Conservation (phyloP, 2,329 filamentous ascomycete genomes). For the Botrytis fragariae region DNA sequence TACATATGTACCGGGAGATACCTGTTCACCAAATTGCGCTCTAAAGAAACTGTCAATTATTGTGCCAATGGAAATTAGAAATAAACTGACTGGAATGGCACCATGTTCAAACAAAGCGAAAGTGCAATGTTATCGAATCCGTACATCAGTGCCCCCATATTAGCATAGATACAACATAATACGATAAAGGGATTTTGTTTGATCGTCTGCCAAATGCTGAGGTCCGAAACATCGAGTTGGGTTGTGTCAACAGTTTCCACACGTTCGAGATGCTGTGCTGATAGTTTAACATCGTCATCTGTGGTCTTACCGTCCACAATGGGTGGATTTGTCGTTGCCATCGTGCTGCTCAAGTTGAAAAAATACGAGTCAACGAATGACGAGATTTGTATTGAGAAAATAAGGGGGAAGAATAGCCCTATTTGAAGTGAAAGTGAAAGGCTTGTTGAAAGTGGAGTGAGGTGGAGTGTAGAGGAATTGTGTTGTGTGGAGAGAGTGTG, state of each 20-base stretch:
- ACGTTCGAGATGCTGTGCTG: neutral
- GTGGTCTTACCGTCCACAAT: neutral
- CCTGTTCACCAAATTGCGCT: neutral
- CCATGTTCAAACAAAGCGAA: neutral
- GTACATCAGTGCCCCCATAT: constrained; percentile 4
- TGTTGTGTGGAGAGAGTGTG: neutral
- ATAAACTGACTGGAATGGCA: constrained; percentile 5
- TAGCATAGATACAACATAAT: constrained; percentile 9
- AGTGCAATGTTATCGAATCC: constrained; percentile 11
- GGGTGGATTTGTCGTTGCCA: neutral
- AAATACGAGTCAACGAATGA: neutral
- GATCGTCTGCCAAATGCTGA: neutral
- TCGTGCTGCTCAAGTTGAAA: neutral
- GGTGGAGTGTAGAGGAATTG: neutral
- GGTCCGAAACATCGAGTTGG: neutral
- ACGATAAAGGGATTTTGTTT: neutral
- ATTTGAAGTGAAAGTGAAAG: neutral
- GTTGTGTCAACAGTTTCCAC: neutral
- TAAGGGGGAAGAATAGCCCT: neutral
- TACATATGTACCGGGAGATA: neutral
- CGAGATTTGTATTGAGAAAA: neutral
- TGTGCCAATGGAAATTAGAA: neutral
- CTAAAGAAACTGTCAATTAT: neutral
- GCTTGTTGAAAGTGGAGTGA: neutral
- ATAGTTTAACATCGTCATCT: neutral